Percentiles rank a stretch among this genome's conserved stretches.
phyloP scores from a whole-genome alignment of 345 rosid genomes.

The Brassica incana region DNA sequence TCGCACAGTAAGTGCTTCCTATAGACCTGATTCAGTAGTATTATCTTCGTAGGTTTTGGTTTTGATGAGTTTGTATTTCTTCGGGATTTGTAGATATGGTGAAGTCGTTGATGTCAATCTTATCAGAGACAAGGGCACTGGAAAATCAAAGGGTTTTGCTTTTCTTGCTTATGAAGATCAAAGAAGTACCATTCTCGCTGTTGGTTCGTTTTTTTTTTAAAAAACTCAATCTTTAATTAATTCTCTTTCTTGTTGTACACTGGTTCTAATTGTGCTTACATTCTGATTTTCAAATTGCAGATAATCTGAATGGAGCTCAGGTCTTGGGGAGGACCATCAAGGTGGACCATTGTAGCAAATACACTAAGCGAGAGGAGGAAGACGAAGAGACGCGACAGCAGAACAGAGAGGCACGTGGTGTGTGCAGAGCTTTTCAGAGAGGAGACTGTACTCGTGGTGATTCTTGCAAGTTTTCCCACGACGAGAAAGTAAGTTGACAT shows the following conservation, averaged over 20 bases:
- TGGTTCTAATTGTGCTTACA: not conserved
- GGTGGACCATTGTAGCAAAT: constrained; percentile 73
- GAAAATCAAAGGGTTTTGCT: constrained; percentile 89
- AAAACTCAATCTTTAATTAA: not conserved
- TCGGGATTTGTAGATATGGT: constrained; percentile 53
- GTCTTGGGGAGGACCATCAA: constrained; percentile 62
- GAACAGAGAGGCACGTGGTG: constrained; percentile 90
- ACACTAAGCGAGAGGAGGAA: constrained; percentile 81
- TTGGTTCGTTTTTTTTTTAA: constrained; percentile 50
- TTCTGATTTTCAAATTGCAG: constrained; percentile 38
- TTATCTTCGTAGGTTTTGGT: not conserved
- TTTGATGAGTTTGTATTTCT: not conserved
- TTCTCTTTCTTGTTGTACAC: not conserved
- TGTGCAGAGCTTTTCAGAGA: constrained; percentile 88
- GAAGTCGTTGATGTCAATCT: constrained; percentile 94
- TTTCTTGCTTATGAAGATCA: constrained; percentile 95
- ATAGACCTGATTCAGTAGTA: not conserved
- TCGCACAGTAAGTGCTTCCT: constrained; percentile 62
- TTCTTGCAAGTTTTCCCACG: constrained; percentile 85
- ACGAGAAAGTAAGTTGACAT: constrained; percentile 62
- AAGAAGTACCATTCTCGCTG: constrained; percentile 87
- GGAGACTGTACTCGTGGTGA: constrained; percentile 90
- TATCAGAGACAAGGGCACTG: constrained; percentile 85
- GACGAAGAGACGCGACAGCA: constrained; percentile 67
- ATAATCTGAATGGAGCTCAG: constrained; percentile 83